phyloP scores from a whole-genome alignment of 441 rosid genomes.

The Populus hybrid region DNA sequence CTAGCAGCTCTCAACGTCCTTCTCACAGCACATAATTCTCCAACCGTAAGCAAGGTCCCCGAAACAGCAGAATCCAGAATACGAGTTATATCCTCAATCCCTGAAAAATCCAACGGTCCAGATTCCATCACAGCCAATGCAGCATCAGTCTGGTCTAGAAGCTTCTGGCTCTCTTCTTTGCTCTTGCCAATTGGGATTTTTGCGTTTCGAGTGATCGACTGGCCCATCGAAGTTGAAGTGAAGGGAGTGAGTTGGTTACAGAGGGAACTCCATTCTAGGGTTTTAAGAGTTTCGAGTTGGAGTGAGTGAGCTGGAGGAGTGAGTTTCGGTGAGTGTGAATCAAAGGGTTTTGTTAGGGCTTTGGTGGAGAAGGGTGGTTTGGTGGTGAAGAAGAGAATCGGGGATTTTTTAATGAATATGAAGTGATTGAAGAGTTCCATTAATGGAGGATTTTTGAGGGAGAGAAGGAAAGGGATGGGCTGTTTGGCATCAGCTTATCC shows the following conservation, averaged over 20 bases:
- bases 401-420: constrained; percentile 1
- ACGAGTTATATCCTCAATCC: constrained; percentile 52
- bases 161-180: constrained; percentile 53
- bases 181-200: constrained; percentile 54
- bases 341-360: constrained; percentile 27
- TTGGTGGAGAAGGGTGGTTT: constrained; percentile 15
- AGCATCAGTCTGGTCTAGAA: constrained; percentile 66
- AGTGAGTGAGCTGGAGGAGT: constrained; percentile 32
- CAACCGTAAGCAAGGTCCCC: constrained; percentile 56
- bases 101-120: constrained; percentile 50
- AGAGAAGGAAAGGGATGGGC: not conserved
- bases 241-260: constrained; percentile 74
- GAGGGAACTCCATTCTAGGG: constrained; percentile 77
- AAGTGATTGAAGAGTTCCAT: constrained; percentile 25
- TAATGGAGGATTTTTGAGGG: constrained; percentile 16
- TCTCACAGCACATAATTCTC: constrained; percentile 66
- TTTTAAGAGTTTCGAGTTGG: constrained; percentile 57
- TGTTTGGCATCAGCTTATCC: not conserved
- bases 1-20: constrained; percentile 54
- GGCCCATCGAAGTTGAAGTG: constrained; percentile 82
- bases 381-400: not conserved
- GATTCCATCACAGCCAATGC: constrained; percentile 47
- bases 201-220: constrained; percentile 40
- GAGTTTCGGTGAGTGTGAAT: constrained; percentile 15
- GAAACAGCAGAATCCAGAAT: constrained; percentile 52